Evolutionary conservation across 1,284 basidiomycete species (phyloP), one percentile per base, ranked within the genome.

Genomic region (Hemileia vastatrix): DNA sequence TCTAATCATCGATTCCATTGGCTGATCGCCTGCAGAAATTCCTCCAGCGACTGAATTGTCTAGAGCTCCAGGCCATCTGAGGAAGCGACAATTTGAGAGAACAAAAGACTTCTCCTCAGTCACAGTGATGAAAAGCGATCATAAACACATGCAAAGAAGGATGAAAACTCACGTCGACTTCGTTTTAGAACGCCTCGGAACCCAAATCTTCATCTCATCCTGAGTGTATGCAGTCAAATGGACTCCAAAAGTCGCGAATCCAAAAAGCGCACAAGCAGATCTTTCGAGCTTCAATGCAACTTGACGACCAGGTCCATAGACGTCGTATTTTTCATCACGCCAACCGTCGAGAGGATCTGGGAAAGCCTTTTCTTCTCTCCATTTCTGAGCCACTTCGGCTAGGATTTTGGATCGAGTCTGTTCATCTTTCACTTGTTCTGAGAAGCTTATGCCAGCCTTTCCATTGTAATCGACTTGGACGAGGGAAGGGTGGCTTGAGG

Each of bases 261-360:
- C 93, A 70, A 95, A 96, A 40, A 97, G 77, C 0, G 87, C 83
- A 70, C 87, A 89, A 0, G 90, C 90, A 0, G 89, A 81, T 55
- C 94, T 83, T 76, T 97, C 94, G 80, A 97, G 82, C 71, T 85
- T 83, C 74, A 96, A 95, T 4, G 83, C 87, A 63, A 83, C 85
- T 72, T 90, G 90, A 21, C 62, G 51, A 4, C 87, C 85, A 61
- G 86, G 81, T 4, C 79, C 81, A 76, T 90, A 93, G 54, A 94
- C 80, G 24, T 87, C 81, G 75, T 93, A 94, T 72, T 83, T 76
- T 78, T 95, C 91, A 58, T 82, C 79, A 54, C 91, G 80, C 91
- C 91, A 94, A 63, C 90, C 78, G 27, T n/a, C n/a, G 18, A 73
- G 65, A 23, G 70, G 70, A 13, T 72, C 66, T 0, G 70, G 69